Evolutionary conservation across 2,329 filamentous ascomycete species (phyloP).

Genomic region (Sclerotinia spermophila): DNA sequence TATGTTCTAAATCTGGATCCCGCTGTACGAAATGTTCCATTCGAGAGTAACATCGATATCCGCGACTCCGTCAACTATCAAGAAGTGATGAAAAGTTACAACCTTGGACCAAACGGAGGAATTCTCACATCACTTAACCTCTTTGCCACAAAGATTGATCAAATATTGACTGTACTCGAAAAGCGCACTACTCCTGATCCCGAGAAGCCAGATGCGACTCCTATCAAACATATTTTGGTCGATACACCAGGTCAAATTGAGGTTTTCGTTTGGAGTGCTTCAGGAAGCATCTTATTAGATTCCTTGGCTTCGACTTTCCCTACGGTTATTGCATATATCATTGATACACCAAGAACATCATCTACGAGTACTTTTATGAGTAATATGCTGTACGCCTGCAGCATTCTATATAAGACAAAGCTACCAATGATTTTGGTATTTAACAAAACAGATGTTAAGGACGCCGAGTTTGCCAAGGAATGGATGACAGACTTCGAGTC

Average conservation of each 20-base stretch:
- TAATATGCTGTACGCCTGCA: slow-evolving; percentile 99
- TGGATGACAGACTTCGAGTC: slow-evolving; percentile 99
- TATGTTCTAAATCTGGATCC: slow-evolving; percentile 98
- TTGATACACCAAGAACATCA: slow-evolving; percentile 89
- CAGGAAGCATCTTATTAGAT: slow-evolving; percentile 88
- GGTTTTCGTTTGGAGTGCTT: slow-evolving; percentile 97
- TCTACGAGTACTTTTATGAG: slow-evolving; percentile 98
- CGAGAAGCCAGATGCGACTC: slow-evolving; percentile 55
- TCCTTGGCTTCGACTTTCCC: slow-evolving; percentile 91
- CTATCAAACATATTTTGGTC: slow-evolving; percentile 80
- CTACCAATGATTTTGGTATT: slow-evolving; percentile 98
- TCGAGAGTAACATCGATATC: slow-evolving; percentile 97
- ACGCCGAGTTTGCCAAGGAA: slow-evolving; percentile 86
- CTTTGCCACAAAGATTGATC: slow-evolving; percentile 97
- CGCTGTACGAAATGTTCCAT: slow-evolving; percentile 87
- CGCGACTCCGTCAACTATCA: slow-evolving; percentile 99
- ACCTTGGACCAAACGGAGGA: slow-evolving; percentile 92
- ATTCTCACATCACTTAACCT: slow-evolving; percentile 94
- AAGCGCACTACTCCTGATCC: slow-evolving; percentile 71
- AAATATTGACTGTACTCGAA: slow-evolving; percentile 84
- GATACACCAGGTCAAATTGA: slow-evolving; percentile 98
- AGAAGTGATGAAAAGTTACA: slow-evolving; percentile 99
- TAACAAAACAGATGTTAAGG: slow-evolving; percentile 97
- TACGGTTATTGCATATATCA: slow-evolving; percentile 94
- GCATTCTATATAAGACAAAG: slow-evolving; percentile 97